Evolutionary conservation across 129 eudicot species (phyloP), one percentile per base, ranked within the genome.

Genomic region (Deinandra increscens): DNA sequence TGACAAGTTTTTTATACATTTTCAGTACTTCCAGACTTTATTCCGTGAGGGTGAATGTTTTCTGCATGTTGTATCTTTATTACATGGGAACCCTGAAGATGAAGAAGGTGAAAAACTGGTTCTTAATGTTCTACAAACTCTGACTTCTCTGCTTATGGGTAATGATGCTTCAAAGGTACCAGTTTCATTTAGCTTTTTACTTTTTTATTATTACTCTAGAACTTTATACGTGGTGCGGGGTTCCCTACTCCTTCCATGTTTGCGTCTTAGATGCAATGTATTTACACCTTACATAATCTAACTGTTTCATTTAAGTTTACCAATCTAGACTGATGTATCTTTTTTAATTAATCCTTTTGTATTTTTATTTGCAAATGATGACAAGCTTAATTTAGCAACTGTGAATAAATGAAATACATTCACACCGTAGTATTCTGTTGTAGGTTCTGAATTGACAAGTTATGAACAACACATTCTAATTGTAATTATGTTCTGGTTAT

Each of bases 21-120:
- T 38, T 51, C 97, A 93, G 99, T 79, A 89, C 66, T 89, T 84
- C 68, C 99, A 89, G 87, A 86, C 74, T 66, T 76, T 93, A 71
- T 93, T 89, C 77, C 87, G 92, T 45, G 89, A 87, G 39, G 99
- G 95, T 37, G 99, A 89, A 74, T 93, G 99, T 74, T 89, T 93
- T 87, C 73, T 93, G 67, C 99, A 93, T 72, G 85, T 93, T 69
- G 92, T 89, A 23, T 93, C 99, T 53, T 80, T 93, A 75, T 78
- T 93, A 79, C 89, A 93, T 78, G 97, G 97, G 60, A 84, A 79
- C 69, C 80, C 82, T 83, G 90, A 85, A 46, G 86, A 73, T 17
- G 87, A 73, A 43, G 84, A 82, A 70, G 97, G 97, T 17, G 97
- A 93, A 77, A 83, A 84, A 53, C 60, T 93, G 81, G 97, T 85